Percentiles rank a stretch among this genome's conserved stretches.
phyloP scores from a whole-genome alignment of 495 filamentous ascomycete genomes.

The Penicillium daleae region DNA sequence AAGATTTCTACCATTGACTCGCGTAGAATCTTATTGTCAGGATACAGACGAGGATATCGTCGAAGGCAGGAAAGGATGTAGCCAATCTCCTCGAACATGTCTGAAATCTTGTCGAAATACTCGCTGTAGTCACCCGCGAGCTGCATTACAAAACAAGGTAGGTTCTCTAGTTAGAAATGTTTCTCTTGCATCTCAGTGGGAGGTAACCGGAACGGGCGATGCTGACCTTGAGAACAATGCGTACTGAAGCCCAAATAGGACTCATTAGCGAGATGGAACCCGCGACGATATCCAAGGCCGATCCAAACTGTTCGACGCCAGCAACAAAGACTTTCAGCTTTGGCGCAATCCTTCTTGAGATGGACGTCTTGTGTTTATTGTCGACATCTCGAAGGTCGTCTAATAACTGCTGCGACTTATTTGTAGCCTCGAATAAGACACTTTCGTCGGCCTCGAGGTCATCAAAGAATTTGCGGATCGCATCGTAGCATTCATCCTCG shows the following conservation, averaged over 20 bases:
- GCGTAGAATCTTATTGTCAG: neutral
- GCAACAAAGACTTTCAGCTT: neutral
- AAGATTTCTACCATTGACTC: neutral
- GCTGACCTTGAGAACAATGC: neutral
- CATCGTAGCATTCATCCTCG: conserved; percentile 2
- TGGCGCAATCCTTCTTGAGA: neutral
- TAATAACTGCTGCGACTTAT: neutral
- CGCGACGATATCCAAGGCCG: neutral
- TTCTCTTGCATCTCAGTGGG: neutral
- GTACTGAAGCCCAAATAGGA: neutral
- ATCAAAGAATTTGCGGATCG: conserved; percentile 1
- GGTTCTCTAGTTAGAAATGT: neutral
- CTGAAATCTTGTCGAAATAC: conserved; percentile 4
- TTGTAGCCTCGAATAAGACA: conserved; percentile 1
- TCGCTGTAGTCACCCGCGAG: neutral
- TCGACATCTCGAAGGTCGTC: neutral
- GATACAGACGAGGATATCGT: neutral
- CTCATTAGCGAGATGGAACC: neutral
- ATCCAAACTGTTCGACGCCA: neutral
- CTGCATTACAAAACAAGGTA: neutral
- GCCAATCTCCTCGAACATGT: conserved; percentile 1
- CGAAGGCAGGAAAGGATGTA: neutral
- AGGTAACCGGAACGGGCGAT: neutral
- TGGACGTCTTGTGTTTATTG: neutral
- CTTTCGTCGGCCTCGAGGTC: neutral